Evolutionary conservation across 1,284 basidiomycete genomes (phyloP).

Genomic region (Coniophora puteana): DNA sequence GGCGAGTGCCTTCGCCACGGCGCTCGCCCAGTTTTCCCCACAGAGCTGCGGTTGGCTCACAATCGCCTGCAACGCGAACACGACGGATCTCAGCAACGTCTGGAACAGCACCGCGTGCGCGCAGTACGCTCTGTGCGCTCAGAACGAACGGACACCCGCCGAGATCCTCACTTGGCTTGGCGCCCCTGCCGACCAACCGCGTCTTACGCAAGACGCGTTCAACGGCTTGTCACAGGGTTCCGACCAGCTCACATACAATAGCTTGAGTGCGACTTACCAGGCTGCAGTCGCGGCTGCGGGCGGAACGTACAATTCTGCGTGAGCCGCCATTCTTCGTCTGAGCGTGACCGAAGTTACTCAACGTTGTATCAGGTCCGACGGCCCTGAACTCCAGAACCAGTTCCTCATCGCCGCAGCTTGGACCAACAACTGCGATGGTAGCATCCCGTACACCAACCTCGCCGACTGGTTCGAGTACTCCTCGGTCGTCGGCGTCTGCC

Average conservation of each 20-base stretch:
- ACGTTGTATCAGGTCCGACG: too few relatives aligned
- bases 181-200: slow-evolving; percentile 13
- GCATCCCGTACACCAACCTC: not conserved
- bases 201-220: slow-evolving; percentile 12
- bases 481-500: not conserved
- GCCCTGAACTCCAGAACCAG: not conserved
- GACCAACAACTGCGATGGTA: not conserved
- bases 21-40: too few relatives aligned
- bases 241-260: too few relatives aligned
- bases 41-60: too few relatives aligned
- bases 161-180: slow-evolving; percentile 6
- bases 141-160: slow-evolving; percentile 1
- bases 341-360: too few relatives aligned
- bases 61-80: slow-evolving; percentile 17
- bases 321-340: too few relatives aligned
- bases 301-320: too few relatives aligned
- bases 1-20: too few relatives aligned
- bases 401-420: not conserved
- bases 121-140: slow-evolving; percentile 19
- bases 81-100: slow-evolving; percentile 16
- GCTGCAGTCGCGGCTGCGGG: too few relatives aligned
- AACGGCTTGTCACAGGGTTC: too few relatives aligned
- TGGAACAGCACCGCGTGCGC: slow-evolving; percentile 17
- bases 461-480: slow-evolving; percentile 1
- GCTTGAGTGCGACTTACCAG: too few relatives aligned